Percentiles rank a stretch among this genome's conserved stretches.
Conservation (phyloP, 768 basidiomycete genomes). For the Chalciporus sphaerocephalus region DNA sequence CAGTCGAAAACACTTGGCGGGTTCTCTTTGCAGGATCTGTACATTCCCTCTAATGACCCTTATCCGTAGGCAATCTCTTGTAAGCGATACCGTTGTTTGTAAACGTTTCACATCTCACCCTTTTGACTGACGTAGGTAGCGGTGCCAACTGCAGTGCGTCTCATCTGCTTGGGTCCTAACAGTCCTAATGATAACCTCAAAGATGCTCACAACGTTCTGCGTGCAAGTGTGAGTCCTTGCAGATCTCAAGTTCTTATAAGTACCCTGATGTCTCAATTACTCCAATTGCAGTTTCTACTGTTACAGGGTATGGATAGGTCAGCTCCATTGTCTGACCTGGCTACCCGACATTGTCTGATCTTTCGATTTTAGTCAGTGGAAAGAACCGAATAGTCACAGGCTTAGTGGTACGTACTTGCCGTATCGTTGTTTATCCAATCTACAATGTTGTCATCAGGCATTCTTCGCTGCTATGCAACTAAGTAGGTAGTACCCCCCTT, state of each 20-base stretch:
- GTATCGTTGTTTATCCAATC: background rate
- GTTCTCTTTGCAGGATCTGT: background rate
- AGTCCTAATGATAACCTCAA: background rate
- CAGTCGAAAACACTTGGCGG: background rate
- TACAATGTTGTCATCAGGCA: background rate
- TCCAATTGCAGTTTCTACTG: constrained; percentile 1
- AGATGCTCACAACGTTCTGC: background rate
- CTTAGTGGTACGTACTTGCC: background rate
- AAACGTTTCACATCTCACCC: background rate
- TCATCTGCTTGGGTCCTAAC: background rate
- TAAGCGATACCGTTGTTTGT: background rate
- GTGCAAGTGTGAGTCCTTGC: constrained; percentile 2
- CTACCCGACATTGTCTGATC: background rate
- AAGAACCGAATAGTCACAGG: background rate
- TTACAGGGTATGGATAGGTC: constrained; percentile 5
- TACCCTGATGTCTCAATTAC: background rate
- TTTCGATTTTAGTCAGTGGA: background rate
- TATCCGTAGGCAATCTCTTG: background rate
- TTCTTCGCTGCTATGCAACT: background rate
- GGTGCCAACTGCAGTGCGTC: background rate
- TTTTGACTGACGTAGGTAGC: background rate
- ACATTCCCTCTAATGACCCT: background rate
- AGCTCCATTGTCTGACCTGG: background rate
- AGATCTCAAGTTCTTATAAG: too few relatives aligned
- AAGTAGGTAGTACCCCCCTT: background rate